Evolutionary conservation across 2,329 filamentous ascomycete genomes (phyloP).

Genomic region (Botryotinia globosa): DNA sequence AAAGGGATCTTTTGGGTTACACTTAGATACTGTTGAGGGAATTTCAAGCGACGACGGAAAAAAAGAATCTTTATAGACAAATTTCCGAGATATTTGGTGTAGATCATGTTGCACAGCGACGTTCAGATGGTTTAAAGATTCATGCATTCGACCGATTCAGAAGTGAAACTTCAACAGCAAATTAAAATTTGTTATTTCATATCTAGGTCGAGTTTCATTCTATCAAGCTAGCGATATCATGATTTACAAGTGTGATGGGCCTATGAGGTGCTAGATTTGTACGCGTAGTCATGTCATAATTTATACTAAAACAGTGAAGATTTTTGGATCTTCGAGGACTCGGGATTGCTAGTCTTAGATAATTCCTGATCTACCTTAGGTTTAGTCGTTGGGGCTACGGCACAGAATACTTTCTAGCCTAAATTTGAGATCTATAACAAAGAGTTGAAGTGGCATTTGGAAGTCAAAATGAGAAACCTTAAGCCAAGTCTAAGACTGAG

Average conservation of each 20-base stretch:
- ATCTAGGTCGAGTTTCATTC: fast-evolving
- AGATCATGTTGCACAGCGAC: fast-evolving
- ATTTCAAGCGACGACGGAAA: neutral
- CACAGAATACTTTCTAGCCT: neutral
- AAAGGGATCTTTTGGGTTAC: neutral
- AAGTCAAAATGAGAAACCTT: neutral
- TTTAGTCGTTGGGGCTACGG: neutral
- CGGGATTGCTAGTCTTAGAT: too few relatives aligned
- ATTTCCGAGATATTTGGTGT: neutral
- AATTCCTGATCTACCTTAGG: neutral
- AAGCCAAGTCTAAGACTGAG: neutral
- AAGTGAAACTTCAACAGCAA: neutral
- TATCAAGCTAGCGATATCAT: neutral
- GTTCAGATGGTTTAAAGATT: neutral
- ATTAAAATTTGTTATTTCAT: neutral
- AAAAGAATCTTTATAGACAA: too few relatives aligned
- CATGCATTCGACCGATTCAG: neutral
- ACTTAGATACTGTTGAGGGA: too few relatives aligned
- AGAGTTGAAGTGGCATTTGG: neutral
- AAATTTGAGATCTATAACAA: neutral
- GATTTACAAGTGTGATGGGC: neutral
- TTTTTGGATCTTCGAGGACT: neutral
- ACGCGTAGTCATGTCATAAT: neutral
- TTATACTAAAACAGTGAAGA: neutral
- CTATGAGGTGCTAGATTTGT: neutral